Percentiles rank a stretch among this genome's conserved stretches.
These are phyloP conservation scores for Puya raimondii DNA, from an alignment of 176 grass and related monocot species.

Conservation along the genomic window DNA sequence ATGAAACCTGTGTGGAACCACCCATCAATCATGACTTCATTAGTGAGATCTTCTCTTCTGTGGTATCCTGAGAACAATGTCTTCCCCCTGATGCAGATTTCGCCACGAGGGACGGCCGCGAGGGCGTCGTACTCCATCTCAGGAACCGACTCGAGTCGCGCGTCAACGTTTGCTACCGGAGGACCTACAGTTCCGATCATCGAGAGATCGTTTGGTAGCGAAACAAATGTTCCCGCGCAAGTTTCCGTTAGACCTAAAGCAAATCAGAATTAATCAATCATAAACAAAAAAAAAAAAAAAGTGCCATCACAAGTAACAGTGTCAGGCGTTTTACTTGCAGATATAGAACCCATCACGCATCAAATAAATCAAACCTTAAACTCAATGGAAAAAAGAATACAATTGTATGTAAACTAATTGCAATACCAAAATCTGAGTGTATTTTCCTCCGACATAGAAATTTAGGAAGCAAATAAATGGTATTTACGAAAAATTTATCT, in stretches of 20 bases:
- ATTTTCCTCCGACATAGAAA: not conserved
- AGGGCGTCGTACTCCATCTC: conserved; percentile 90
- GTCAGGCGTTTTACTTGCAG: too few species aligned
- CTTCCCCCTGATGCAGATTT: conserved; percentile 72
- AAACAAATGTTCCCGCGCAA: conserved; percentile 62
- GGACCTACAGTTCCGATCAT: conserved; percentile 84
- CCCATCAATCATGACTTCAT: conserved; percentile 82
- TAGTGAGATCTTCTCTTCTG: conserved; percentile 67
- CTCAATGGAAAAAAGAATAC: too few species aligned
- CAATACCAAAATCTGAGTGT: not conserved
- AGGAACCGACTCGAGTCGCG: conserved; percentile 73
- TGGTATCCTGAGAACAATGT: conserved; percentile 84
- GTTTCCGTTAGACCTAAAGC: conserved; percentile 83
- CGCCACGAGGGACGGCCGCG: conserved; percentile 48
- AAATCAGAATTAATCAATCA: not conserved
- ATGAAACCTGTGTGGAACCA: conserved; percentile 97
- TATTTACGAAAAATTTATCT: not conserved
- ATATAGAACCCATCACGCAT: too few species aligned
- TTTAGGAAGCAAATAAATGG: not conserved
- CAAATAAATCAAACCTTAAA: too few species aligned
- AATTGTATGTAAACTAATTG: too few species aligned
- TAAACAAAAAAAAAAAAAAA: too few species aligned
- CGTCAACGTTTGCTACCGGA: conserved; percentile 52
- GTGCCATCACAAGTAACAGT: too few species aligned
- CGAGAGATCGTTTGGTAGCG: conserved; percentile 52